phyloP scores from a whole-genome alignment of 129 eudicot species.

The Glebionis coronaria region DNA sequence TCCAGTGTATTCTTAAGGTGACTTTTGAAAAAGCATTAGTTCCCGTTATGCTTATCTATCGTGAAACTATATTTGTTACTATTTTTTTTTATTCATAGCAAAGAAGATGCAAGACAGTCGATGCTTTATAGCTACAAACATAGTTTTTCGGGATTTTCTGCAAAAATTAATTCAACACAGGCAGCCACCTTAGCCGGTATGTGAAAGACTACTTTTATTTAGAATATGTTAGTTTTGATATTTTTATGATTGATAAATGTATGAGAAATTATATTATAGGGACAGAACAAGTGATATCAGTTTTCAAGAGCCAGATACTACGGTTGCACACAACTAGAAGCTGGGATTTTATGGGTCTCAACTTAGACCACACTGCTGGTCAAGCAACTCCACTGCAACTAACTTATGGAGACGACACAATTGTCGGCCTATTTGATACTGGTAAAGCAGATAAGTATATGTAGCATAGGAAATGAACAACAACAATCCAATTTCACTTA shows the following conservation, averaged over 20 bases:
- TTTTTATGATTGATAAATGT: neutral
- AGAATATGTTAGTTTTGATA: neutral
- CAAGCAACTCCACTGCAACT: constrained; percentile 43
- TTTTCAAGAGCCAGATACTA: constrained; percentile 54
- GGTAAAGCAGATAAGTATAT: constrained; percentile 27
- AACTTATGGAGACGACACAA: constrained; percentile 44
- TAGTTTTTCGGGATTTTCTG: constrained; percentile 76
- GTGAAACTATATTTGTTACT: neutral
- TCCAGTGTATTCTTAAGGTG: constrained; percentile 55
- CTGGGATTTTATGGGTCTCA: constrained; percentile 87
- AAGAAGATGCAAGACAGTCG: constrained; percentile 57
- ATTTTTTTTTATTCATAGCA: constrained; percentile 25
- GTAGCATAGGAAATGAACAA: constrained; percentile 10
- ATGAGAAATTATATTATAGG: constrained; percentile 33
- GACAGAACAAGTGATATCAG: constrained; percentile 54
- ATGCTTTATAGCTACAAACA: constrained; percentile 80
- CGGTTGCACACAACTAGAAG: constrained; percentile 71
- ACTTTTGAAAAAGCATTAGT: neutral
- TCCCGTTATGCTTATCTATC: neutral
- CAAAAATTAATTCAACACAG: constrained; percentile 57
- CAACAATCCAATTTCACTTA: neutral
- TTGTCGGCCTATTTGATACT: constrained; percentile 71
- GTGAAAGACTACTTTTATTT: constrained; percentile 4
- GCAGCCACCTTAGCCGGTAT: constrained; percentile 58
- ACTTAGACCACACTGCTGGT: constrained; percentile 26